These are phyloP conservation scores for Nitzschia sp. DNA, from an alignment of 108 stramenopile species.

Conservation along the genomic window DNA sequence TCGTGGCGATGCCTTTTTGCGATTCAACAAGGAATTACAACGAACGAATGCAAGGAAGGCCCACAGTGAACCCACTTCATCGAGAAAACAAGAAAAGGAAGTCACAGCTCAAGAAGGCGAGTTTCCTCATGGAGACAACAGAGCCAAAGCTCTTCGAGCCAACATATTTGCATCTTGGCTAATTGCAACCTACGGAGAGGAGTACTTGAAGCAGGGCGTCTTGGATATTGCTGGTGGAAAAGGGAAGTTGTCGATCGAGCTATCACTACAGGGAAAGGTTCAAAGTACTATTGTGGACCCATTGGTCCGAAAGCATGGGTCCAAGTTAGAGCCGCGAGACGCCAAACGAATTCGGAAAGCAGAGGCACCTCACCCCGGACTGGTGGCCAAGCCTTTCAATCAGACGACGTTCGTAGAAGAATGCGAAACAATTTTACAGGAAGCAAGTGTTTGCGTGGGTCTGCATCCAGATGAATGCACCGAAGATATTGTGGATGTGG, in stretches of 20 bases:
- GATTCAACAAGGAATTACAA: constrained; percentile 24
- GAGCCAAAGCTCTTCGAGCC: constrained; percentile 52
- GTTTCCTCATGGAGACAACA: constrained; percentile 54
- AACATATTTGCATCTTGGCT: constrained; percentile 68
- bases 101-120: constrained; percentile 3
- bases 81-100: not conserved
- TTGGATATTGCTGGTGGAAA: constrained; percentile 76
- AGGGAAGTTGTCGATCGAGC: constrained; percentile 63
- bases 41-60: constrained; percentile 2
- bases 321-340: constrained; percentile 27
- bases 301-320: constrained; percentile 53
- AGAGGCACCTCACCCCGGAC: constrained; percentile 20
- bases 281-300: constrained; percentile 64
- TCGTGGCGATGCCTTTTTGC: constrained; percentile 38
- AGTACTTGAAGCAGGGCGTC: constrained; percentile 22
- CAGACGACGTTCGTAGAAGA: constrained; percentile 28
- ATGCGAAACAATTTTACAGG: constrained; percentile 11
- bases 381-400: constrained; percentile 25
- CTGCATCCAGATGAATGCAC: constrained; percentile 74
- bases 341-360: constrained; percentile 33
- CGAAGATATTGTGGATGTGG: constrained; percentile 69
- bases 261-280: constrained; percentile 49
- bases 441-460: constrained; percentile 49
- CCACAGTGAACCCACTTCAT: not conserved
- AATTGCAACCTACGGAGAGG: constrained; percentile 32